Evolutionary conservation across 2,329 filamentous ascomycete species (phyloP).

Genomic region (Epichloe coenophiala): DNA sequence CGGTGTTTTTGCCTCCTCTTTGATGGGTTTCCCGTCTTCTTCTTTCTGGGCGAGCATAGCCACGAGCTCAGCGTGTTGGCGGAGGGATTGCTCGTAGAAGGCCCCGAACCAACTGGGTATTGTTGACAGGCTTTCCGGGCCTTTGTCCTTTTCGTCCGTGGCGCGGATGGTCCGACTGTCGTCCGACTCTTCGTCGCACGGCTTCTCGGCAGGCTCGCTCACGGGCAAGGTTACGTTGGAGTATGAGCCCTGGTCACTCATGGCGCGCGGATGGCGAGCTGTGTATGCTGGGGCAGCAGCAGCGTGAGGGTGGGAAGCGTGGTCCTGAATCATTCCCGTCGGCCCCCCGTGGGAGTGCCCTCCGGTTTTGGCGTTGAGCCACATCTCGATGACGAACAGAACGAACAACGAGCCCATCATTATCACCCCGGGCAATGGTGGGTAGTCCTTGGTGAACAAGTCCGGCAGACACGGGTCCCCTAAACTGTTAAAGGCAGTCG

Average conservation of each 20-base stretch:
- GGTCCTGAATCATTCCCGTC: constrained; percentile 21
- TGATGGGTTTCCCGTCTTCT: neutral
- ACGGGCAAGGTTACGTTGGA: neutral
- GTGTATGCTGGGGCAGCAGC: neutral
- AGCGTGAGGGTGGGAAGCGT: neutral
- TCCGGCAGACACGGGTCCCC: constrained; percentile 42
- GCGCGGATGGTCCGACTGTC: neutral
- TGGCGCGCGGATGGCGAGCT: neutral
- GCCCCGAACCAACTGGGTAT: constrained; percentile 52
- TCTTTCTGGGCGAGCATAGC: constrained; percentile 32
- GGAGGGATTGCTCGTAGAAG: constrained; percentile 49
- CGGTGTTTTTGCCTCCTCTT: constrained; percentile 15
- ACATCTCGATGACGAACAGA: constrained; percentile 51
- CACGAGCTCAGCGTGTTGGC: constrained; percentile 45
- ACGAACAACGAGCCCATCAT: constrained; percentile 50
- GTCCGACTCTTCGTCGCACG: neutral
- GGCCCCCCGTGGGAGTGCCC: constrained; percentile 46
- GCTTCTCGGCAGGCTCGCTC: neutral
- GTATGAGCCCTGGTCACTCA: neutral
- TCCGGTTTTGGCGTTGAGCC: constrained; percentile 43
- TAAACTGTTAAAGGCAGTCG: constrained; percentile 42
- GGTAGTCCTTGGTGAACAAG: constrained; percentile 45
- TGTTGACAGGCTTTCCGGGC: constrained; percentile 13
- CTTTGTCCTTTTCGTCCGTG: constrained; percentile 12
- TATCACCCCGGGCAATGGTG: constrained; percentile 48